Conservation (phyloP, 345 rosid genomes). For the Eucalyptus lansdowneana region DNA sequence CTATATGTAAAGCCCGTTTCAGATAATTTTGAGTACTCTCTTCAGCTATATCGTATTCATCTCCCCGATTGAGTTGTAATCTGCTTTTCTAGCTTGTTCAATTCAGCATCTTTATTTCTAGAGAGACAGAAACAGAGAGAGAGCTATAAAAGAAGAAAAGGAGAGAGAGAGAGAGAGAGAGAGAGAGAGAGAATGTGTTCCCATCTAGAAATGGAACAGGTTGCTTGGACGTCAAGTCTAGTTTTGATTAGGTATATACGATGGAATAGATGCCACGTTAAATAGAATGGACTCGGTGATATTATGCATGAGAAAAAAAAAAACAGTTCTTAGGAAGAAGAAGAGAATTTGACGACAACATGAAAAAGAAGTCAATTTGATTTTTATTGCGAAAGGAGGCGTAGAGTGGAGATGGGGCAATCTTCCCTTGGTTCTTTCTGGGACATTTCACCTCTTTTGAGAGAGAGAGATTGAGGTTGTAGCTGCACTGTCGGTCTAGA, state of each 20-base stretch:
- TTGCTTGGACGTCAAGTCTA: conserved; percentile 82
- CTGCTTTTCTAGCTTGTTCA: background rate
- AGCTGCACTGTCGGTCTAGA: conserved; percentile 16
- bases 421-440: background rate
- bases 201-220: background rate
- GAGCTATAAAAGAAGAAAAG: background rate
- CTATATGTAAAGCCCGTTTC: no score
- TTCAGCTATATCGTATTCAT: background rate
- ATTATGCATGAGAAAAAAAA: background rate
- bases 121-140: background rate
- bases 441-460: conserved; percentile 8
- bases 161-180: background rate
- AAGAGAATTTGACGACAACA: background rate
- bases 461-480: background rate
- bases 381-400: background rate
- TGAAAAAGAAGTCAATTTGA: background rate
- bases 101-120: background rate
- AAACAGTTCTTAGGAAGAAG: background rate
- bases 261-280: background rate
- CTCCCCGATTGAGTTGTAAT: background rate
- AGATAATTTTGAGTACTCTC: no score
- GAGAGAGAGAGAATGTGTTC: background rate
- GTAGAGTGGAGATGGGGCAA: conserved; percentile 10
- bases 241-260: conserved; percentile 30
- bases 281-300: conserved; percentile 2